phyloP scores from a whole-genome alignment of 129 eudicot genomes.

The carrot (Daucus carota) region DH1_v3.0 NC_030382.2:35154001-35154500 shows the following conservation, averaged over 20 bases:
- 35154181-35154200: slow-evolving; percentile 28
- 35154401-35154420: neutral
- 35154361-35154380: neutral
- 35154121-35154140: slow-evolving; percentile 52
- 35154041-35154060: slow-evolving; percentile 51
- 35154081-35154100: slow-evolving; percentile 63
- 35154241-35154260: slow-evolving; percentile 80
- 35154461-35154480: neutral
- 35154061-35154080: slow-evolving; percentile 66
- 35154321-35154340: neutral
- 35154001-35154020: slow-evolving; percentile 13
- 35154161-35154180: slow-evolving; percentile 28
- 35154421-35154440: neutral
- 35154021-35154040: neutral
- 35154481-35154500: slow-evolving; percentile 19
- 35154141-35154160: slow-evolving; percentile 55
- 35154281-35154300: slow-evolving; percentile 8
- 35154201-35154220: slow-evolving; percentile 54
- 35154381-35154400: neutral
- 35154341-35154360: neutral
- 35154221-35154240: slow-evolving; percentile 70
- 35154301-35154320: neutral
- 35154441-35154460: no score
- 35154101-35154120: slow-evolving; percentile 79
- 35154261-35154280: slow-evolving; percentile 90